Evolutionary conservation across 2,329 filamentous ascomycete species (phyloP).

Genomic region (Akanthomyces lecanii): DNA sequence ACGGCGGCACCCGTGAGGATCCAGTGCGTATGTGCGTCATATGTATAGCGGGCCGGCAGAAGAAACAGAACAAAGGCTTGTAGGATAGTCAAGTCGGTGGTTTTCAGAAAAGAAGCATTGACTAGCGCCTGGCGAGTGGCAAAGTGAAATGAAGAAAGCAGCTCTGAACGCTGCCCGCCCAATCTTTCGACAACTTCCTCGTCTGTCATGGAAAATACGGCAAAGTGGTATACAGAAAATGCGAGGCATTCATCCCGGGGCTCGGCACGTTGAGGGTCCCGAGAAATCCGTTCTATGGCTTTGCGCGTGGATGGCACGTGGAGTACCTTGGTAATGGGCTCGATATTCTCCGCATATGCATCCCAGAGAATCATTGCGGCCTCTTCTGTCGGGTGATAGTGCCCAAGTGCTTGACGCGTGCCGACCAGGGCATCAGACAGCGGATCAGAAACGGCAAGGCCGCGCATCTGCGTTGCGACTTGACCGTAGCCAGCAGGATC

Average conservation of each 20-base stretch:
- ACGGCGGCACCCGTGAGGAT: conserved; percentile 57
- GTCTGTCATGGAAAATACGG: conserved; percentile 38
- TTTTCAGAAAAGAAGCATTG: conserved; percentile 46
- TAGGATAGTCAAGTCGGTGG: conserved; percentile 48
- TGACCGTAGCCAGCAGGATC: background rate
- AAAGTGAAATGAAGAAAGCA: conserved; percentile 35
- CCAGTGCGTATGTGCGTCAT: conserved; percentile 55
- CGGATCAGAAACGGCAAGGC: background rate
- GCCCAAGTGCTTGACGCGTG: background rate
- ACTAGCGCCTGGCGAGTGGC: conserved; percentile 46
- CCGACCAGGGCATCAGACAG: background rate
- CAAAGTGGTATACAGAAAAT: conserved; percentile 42
- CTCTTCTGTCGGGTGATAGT: conserved; percentile 23
- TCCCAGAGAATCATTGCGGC: conserved; percentile 25
- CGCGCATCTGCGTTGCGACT: background rate
- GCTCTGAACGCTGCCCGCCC: conserved; percentile 30
- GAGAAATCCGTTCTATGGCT: conserved; percentile 21
- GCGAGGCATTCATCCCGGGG: conserved; percentile 33
- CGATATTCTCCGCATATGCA: conserved; percentile 24
- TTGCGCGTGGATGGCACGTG: conserved; percentile 24
- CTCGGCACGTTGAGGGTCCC: conserved; percentile 21
- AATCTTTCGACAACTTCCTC: conserved; percentile 37
- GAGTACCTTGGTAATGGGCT: conserved; percentile 25
- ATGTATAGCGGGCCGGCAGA: conserved; percentile 32
- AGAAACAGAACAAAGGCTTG: conserved; percentile 50